Evolutionary conservation across 1,139 yeast genomes (phyloP), one percentile per base, ranked within the genome.

Genomic region (Oligophagozyma castellii): DNA sequence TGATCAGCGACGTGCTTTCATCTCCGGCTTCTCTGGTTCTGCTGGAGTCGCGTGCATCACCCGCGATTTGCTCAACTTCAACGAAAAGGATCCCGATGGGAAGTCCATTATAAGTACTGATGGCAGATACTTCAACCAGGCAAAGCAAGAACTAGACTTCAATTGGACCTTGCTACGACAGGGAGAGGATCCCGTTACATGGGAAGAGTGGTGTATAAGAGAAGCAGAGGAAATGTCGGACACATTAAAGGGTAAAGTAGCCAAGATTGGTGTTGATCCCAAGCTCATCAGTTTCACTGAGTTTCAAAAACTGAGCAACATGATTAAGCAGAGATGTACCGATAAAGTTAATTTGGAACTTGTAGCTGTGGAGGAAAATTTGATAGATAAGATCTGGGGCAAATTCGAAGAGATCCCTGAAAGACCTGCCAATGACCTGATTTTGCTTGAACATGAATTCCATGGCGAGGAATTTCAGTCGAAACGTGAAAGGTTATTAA

Each of bases 11-110:
- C 67, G 96, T 43, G 70, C 74, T 31, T 86, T 79, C 43, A 79
- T 89, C 28, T 73, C 89, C 15, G 93, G 93, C 0, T 89, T 89
- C 58, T 78, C 81, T 33, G 99, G 99, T 4, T 76, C 93, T 34
- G 95, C 96, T 1, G 99, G 98, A 31, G 66, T 84, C 23, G 98
- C 96, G 3, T 67, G 92, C 23, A 63, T 89, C 24, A 77, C 95
- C 2, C 60, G 84, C 40, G 84, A 78, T 47, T 53, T 74, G 23
- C 40, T 58, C 30, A 58, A 58, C 34, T 57, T 59, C 38, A 59
- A 58, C 37, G 36, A 37, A 6, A 52, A 51, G n/a, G 37, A 40
- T 10, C 57, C 56, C 10, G 59, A 54, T 23, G 64, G 64, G 3
- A 64, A 71, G 39, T 89, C 94, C 19, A 78, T 78, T 4, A 63